Conservation (phyloP, 192 early-diverging fungal species). For the Helicostylum pulchrum region DNA sequence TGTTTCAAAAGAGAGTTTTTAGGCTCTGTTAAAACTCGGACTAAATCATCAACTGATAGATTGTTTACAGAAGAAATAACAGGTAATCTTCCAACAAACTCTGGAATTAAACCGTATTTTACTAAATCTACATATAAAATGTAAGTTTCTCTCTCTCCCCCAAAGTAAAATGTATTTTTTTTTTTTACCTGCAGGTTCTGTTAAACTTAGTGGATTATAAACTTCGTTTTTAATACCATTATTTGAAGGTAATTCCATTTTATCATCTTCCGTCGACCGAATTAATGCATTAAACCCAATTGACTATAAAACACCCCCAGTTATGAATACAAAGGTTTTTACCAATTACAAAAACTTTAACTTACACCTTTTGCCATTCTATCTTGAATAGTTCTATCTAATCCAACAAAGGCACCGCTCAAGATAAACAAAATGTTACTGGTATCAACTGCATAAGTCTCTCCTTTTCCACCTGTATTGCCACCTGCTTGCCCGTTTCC, state of each 20-base stretch:
- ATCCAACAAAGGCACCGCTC: slow-evolving; percentile 83
- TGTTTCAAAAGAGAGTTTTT: slow-evolving; percentile 80
- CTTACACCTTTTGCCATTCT: slow-evolving; percentile 65
- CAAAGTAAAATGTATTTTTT: no score
- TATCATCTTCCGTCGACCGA: slow-evolving; percentile 1
- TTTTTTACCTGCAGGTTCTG: slow-evolving; percentile 27
- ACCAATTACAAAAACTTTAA: background rate
- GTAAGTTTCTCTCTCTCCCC: no score
- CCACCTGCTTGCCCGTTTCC: slow-evolving; percentile 2
- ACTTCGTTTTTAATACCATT: background rate
- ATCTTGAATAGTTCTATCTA: slow-evolving; percentile 79
- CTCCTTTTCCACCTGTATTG: slow-evolving; percentile 51
- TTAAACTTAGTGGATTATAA: slow-evolving; percentile 1
- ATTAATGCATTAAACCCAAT: slow-evolving; percentile 72
- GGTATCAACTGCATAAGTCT: slow-evolving; percentile 80
- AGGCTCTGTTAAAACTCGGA: slow-evolving; percentile 78
- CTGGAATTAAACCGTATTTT: slow-evolving; percentile 84
- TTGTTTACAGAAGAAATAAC: slow-evolving; percentile 73
- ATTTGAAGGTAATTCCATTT: background rate
- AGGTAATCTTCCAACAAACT: slow-evolving; percentile 83
- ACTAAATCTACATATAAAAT: slow-evolving; percentile 56
- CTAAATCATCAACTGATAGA: slow-evolving; percentile 61
- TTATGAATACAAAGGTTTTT: background rate
- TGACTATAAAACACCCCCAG: slow-evolving; percentile 38
- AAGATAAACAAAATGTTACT: slow-evolving; percentile 88